Percentiles rank a stretch among this genome's conserved stretches.
Conservation (phyloP, 768 basidiomycete species). For the Amanita thiersii region DNA sequence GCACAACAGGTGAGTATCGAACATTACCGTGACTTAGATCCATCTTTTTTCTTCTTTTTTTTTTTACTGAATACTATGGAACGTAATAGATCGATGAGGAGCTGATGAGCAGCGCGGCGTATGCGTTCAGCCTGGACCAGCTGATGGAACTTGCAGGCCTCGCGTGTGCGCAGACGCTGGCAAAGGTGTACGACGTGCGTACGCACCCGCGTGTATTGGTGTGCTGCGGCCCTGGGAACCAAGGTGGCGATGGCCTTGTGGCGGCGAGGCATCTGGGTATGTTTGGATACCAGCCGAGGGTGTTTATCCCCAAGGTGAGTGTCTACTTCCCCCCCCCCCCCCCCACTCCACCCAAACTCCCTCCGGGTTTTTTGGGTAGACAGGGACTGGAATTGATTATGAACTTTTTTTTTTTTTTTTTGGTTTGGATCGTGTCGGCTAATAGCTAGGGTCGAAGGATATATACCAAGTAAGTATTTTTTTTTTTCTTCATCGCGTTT, state of each 20-base stretch:
- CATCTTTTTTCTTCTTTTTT: background rate
- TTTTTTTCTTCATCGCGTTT: background rate
- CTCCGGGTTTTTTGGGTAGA: too few relatives aligned
- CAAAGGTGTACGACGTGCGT: slow-evolving; percentile 64
- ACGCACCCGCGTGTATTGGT: slow-evolving; percentile 78
- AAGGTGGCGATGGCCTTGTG: slow-evolving; percentile 94
- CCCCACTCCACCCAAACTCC: too few relatives aligned
- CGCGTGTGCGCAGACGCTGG: slow-evolving; percentile 84
- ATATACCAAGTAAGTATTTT: slow-evolving; percentile 62
- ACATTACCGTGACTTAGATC: too few relatives aligned
- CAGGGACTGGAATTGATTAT: too few relatives aligned
- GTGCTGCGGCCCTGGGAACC: slow-evolving; percentile 96
- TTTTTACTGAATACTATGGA: background rate
- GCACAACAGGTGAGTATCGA: slow-evolving; percentile 69
- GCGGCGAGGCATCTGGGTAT: slow-evolving; percentile 92
- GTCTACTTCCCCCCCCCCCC: too few relatives aligned
- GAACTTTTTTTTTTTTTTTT: background rate
- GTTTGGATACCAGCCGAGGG: slow-evolving; percentile 84
- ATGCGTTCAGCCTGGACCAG: slow-evolving; percentile 96
- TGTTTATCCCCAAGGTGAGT: slow-evolving; percentile 89
- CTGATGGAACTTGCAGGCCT: slow-evolving; percentile 96
- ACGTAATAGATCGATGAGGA: slow-evolving; percentile 81
- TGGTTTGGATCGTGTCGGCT: slow-evolving; percentile 3
- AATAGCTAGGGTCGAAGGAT: slow-evolving; percentile 86
- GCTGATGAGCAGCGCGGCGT: slow-evolving; percentile 70